Conservation (phyloP, 2,329 filamentous ascomycete genomes). For the Lasiodiplodia gonubiensis region DNA sequence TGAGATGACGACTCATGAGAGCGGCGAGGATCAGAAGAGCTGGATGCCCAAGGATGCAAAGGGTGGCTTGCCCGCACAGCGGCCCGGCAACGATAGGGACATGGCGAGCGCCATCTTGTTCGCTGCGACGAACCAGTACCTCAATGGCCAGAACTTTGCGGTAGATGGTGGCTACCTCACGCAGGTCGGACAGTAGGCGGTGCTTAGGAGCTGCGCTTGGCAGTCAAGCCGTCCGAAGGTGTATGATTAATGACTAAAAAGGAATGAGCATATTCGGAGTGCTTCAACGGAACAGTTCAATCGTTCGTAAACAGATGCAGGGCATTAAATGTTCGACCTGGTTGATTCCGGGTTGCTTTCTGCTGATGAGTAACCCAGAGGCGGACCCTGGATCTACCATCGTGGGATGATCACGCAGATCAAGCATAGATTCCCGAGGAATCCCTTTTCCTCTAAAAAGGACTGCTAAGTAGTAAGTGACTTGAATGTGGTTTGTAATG, state of each 20-base stretch:
- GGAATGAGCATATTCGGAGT: background rate
- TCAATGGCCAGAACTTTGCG: constrained; percentile 55
- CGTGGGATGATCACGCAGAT: no score
- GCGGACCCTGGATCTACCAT: no score
- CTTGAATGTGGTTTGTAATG: no score
- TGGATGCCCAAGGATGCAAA: constrained; percentile 60
- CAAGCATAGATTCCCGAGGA: no score
- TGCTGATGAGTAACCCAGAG: no score
- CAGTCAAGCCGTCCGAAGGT: background rate
- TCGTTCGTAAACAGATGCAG: no score
- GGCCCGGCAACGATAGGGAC: constrained; percentile 64
- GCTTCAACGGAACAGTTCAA: background rate
- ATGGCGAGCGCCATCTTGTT: constrained; percentile 65
- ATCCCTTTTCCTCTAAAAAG: no score
- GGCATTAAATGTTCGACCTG: no score
- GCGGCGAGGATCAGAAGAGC: constrained; percentile 58
- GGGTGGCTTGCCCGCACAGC: constrained; percentile 54
- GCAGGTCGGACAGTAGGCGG: constrained; percentile 40
- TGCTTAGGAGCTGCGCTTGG: background rate
- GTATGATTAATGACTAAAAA: background rate
- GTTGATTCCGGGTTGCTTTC: no score
- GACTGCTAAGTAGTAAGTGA: no score
- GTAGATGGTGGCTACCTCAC: constrained; percentile 61
- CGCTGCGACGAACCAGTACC: constrained; percentile 55
- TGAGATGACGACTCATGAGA: constrained; percentile 62